Evolutionary conservation across 2,329 filamentous ascomycete genomes (phyloP), one percentile per base, ranked within the genome.

Genomic region (Phialophora macrospora): DNA sequence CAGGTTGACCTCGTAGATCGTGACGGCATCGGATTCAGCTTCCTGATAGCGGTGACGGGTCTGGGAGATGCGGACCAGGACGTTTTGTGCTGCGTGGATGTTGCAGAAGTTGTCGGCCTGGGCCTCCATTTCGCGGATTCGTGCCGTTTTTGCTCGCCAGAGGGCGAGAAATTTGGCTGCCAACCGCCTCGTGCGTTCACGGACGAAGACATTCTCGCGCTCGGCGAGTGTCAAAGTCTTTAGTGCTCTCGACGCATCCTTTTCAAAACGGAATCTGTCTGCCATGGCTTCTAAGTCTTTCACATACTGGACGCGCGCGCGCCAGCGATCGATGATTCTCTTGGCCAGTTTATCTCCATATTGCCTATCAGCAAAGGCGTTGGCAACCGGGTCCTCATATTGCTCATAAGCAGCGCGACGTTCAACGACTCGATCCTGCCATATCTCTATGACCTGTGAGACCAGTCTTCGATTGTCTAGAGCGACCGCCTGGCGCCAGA

Each of bases 401-500:
- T 66, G 55, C 32, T 62, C 17, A 4, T 60, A 62, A 41, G 52
- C 64, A 11, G 64, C 64, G 44, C 62, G 58, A 55, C 63, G 63
- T 26, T 55, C 26, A 20, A 59, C 38, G 17, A 69, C 22, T 32
- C 59, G 63, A 22, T 55, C 28, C 6, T 63, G 56, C 67, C 67
- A 69, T 32, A 59, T 52, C 11, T 63, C 62, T 8, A 69, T 63
- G 17, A 64, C 67, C 51, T 69, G 67, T 8, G 58, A 63, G 48
- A 63, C 63, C 11, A 69, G 41, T 44, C 64, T 65, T 22, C 60
- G 62, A 26, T 64, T 65, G 63, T 69, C 67, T 12, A 69, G 48
- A 1, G 60, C 65, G 14, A 69, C 63, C n/a, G 67, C 67, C 38
- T 69, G 62, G 11, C 44, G 65, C 67, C 67, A 69, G 28, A 64